Conservation (phyloP, 208 protist species). For the Crithidia brevicula region DNA sequence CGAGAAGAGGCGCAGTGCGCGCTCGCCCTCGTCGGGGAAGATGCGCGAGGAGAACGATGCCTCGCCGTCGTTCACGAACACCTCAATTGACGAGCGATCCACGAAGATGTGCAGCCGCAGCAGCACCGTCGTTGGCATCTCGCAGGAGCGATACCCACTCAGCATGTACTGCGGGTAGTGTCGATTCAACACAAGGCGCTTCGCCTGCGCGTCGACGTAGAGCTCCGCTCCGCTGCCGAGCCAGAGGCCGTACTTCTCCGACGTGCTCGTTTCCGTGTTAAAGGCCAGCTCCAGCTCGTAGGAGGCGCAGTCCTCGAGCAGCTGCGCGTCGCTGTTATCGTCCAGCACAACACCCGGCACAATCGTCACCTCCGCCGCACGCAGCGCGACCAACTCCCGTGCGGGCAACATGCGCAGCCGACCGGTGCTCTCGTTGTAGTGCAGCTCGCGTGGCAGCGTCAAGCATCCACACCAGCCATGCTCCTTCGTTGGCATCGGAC, state of each 20-base stretch:
- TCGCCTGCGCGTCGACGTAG: constrained; percentile 50
- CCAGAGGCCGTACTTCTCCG: constrained; percentile 67
- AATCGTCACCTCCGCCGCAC: constrained; percentile 18
- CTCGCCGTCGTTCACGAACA: constrained; percentile 62
- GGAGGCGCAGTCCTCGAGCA: constrained; percentile 30
- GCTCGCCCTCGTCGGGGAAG: constrained; percentile 46
- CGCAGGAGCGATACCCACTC: constrained; percentile 55
- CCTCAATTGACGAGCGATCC: constrained; percentile 59
- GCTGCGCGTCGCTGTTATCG: constrained; percentile 24
- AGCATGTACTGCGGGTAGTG: constrained; percentile 69
- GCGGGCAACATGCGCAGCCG: constrained; percentile 36
- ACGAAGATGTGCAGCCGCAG: constrained; percentile 56
- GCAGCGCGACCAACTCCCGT: constrained; percentile 45
- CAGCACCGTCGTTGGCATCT: constrained; percentile 32
- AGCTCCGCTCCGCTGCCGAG: constrained; percentile 54
- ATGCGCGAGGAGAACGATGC: constrained; percentile 44
- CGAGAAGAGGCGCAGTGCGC: constrained; percentile 42
- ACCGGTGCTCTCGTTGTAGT: constrained; percentile 24
- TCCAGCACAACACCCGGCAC: constrained; percentile 12
- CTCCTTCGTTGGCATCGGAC: constrained; percentile 35
- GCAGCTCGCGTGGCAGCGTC: constrained; percentile 52
- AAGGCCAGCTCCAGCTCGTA: constrained; percentile 54
- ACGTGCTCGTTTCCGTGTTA: constrained; percentile 41
- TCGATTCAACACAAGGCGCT: constrained; percentile 53
- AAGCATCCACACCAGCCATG: constrained; percentile 45